These are phyloP conservation scores for Nicotiana obtusifolia DNA, from an alignment of 257 asterid species.

Conservation along the genomic window DNA sequence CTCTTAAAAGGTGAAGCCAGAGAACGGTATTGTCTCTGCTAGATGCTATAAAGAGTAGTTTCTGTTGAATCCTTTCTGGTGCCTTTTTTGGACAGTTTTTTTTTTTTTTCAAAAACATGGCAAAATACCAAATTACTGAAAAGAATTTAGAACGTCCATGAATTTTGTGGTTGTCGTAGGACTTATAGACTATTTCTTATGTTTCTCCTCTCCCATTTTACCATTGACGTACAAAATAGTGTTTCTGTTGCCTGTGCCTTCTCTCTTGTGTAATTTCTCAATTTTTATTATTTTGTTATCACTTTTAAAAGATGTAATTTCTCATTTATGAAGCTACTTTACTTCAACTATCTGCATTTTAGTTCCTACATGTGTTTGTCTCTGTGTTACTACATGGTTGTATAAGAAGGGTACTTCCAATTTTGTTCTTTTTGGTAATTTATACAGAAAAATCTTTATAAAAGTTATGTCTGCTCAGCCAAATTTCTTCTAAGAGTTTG, in stretches of 20 bases:
- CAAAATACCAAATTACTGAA: neutral
- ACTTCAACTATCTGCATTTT: neutral
- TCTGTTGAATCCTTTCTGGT: neutral
- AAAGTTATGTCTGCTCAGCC: too few relatives aligned
- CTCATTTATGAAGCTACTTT: neutral
- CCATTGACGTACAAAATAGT: neutral
- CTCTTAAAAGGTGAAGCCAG: neutral
- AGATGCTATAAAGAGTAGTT: neutral
- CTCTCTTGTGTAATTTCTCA: neutral
- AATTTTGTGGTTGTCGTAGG: neutral
- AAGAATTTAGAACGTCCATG: neutral
- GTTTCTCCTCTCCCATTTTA: neutral
- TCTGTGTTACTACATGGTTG: too few relatives aligned
- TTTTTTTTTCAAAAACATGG: neutral
- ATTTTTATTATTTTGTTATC: neutral
- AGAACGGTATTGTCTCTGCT: neutral
- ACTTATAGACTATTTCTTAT: neutral
- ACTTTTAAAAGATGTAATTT: neutral
- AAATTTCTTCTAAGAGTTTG: too few relatives aligned
- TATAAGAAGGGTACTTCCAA: too few relatives aligned
- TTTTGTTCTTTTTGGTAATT: too few relatives aligned
- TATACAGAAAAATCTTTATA: too few relatives aligned
- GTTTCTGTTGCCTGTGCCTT: neutral
- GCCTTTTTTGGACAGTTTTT: neutral
- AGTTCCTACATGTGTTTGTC: too few relatives aligned